phyloP scores from a whole-genome alignment of 1,284 basidiomycete genomes.

The Ceratobasidium sp. region DNA sequence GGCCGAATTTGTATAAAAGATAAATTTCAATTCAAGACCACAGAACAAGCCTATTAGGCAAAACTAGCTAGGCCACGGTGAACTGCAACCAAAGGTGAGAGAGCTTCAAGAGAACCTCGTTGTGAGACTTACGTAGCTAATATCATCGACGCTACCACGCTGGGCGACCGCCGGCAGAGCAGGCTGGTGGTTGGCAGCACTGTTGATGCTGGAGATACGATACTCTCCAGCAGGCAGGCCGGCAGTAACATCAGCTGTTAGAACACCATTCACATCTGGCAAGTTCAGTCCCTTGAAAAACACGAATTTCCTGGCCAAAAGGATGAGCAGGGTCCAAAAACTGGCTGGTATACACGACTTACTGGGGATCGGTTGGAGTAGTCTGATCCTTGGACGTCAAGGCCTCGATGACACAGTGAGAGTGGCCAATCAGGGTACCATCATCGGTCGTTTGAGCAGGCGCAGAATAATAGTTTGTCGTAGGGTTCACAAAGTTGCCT shows the following conservation, averaged over 20 bases:
- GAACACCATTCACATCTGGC: constrained; percentile 57
- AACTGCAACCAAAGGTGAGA: constrained; percentile 48
- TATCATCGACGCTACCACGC: constrained; percentile 65
- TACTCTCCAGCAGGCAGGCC: constrained; percentile 69
- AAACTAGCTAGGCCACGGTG: constrained; percentile 52
- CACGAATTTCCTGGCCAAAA: constrained; percentile 54
- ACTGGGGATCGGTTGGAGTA: constrained; percentile 59
- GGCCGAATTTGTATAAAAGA: too few relatives aligned
- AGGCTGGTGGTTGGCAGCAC: constrained; percentile 72
- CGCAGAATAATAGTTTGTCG: constrained; percentile 68
- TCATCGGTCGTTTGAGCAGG: constrained; percentile 65
- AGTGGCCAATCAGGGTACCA: constrained; percentile 66
- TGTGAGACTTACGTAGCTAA: constrained; percentile 58
- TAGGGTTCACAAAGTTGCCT: constrained; percentile 68
- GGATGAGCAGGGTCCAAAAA: not conserved
- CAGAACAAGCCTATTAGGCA: too few relatives aligned
- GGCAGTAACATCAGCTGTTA: constrained; percentile 60
- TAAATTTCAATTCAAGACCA: too few relatives aligned
- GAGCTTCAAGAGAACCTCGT: constrained; percentile 42
- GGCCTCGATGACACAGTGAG: constrained; percentile 68
- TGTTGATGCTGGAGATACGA: constrained; percentile 64
- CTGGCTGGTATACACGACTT: not conserved
- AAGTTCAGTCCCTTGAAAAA: constrained; percentile 74
- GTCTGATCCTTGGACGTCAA: constrained; percentile 60
- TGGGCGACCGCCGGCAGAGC: constrained; percentile 66